Evolutionary conservation across 2,329 filamentous ascomycete species (phyloP).

Genomic region (Colletotrichum noveboracense): DNA sequence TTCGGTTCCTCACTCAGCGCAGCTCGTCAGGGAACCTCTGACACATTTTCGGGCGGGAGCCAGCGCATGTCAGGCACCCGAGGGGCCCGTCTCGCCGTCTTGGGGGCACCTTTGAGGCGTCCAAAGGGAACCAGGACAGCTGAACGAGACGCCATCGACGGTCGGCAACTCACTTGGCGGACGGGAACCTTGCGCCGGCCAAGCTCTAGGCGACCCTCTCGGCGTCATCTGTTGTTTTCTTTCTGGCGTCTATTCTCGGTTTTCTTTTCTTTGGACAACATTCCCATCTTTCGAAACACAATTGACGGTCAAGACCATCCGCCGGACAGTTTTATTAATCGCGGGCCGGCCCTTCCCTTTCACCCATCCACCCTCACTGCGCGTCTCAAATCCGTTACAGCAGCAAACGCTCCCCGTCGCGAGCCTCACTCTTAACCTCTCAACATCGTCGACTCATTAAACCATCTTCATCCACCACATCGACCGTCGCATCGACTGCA

Average conservation of each 20-base stretch:
- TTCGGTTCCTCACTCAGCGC: neutral
- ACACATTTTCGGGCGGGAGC: neutral
- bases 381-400: slow-evolving; percentile 4
- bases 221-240: neutral
- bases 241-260: neutral
- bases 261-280: neutral
- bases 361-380: neutral
- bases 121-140: neutral
- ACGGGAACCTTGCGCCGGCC: slow-evolving; percentile 10
- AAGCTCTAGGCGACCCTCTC: neutral
- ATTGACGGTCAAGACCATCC: neutral
- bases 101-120: neutral
- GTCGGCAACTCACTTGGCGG: slow-evolving; percentile 4
- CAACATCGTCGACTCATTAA: neutral
- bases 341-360: neutral
- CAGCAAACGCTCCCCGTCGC: neutral
- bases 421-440: neutral
- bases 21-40: neutral
- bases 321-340: neutral
- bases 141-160: neutral
- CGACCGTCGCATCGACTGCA: neutral
- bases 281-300: neutral
- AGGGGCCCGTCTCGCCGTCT: neutral
- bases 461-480: neutral
- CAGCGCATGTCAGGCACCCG: neutral